Percentiles rank a stretch among this genome's conserved stretches.
Evolutionary conservation across 164 flowering plant genomes (phyloP).

Genomic region (Liriodendron chinense): DNA sequence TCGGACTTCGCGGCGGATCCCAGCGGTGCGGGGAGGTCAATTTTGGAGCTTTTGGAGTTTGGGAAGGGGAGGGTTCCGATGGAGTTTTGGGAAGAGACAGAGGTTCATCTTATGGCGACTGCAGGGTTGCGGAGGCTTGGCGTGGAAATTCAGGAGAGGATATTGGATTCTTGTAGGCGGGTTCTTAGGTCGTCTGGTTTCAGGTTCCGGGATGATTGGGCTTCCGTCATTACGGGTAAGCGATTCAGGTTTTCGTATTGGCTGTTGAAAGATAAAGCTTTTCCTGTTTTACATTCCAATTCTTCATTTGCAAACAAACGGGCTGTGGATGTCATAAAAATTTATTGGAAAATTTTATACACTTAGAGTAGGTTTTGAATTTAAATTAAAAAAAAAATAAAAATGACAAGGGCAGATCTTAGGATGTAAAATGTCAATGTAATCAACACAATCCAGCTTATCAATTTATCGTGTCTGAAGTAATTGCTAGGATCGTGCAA

Average conservation of each 20-base stretch:
- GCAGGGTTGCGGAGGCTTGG: constrained; percentile 82
- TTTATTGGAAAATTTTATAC: no score
- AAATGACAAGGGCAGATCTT: no score
- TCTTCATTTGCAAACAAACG: no score
- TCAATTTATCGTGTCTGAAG: neutral
- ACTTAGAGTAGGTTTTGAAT: no score
- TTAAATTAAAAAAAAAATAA: no score
- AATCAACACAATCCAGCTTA: neutral
- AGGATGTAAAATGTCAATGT: no score
- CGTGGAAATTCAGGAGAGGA: constrained; percentile 44
- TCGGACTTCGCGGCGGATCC: constrained; percentile 63
- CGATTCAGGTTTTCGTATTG: constrained; percentile 34
- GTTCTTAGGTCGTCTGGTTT: constrained; percentile 67
- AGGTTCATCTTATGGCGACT: constrained; percentile 88
- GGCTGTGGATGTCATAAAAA: no score
- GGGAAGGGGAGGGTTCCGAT: constrained; percentile 56
- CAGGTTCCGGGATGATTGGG: constrained; percentile 78
- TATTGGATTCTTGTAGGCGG: constrained; percentile 63
- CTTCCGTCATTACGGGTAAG: constrained; percentile 78
- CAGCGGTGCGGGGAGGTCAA: constrained; percentile 51
- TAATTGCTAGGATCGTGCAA: neutral
- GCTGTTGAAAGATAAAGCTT: neutral
- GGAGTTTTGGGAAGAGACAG: constrained; percentile 62
- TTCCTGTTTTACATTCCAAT: neutral
- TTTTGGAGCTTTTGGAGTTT: constrained; percentile 65